Percentiles rank a stretch among this genome's conserved stretches.
These are phyloP conservation scores for Parathielavia appendiculata DNA, from an alignment of 495 filamentous ascomycete species.

Conservation along the genomic window DNA sequence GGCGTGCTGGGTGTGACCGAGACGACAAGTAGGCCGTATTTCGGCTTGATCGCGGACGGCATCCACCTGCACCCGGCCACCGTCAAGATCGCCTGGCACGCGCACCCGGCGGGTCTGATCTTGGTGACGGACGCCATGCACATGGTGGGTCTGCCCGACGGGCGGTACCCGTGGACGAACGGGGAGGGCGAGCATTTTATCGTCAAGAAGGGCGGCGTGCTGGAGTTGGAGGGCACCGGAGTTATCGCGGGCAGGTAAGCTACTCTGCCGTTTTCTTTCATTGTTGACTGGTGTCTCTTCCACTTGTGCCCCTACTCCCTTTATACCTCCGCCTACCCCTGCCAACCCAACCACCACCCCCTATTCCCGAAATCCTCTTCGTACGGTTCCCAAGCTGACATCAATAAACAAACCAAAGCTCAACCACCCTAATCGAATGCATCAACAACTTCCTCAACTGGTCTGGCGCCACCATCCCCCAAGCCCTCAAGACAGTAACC, in stretches of 20 bases:
- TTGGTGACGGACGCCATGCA: constrained; percentile 67
- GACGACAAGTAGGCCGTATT: constrained; percentile 45
- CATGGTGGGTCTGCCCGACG: constrained; percentile 65
- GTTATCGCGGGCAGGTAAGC: constrained; percentile 66
- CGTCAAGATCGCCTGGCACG: constrained; percentile 57
- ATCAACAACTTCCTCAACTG: constrained; percentile 74
- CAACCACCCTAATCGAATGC: constrained; percentile 70
- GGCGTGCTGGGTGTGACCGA: constrained; percentile 58
- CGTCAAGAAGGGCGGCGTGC: constrained; percentile 59
- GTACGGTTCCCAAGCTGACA: background rate
- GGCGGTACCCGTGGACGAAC: constrained; percentile 73
- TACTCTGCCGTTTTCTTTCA: background rate
- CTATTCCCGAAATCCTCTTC: no score
- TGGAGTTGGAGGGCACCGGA: constrained; percentile 64
- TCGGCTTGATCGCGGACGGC: constrained; percentile 62
- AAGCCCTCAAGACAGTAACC: constrained; percentile 66
- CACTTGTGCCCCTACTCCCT: background rate
- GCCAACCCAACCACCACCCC: background rate
- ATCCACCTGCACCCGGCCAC: constrained; percentile 62
- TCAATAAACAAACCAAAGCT: constrained; percentile 34
- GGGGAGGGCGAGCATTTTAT: constrained; percentile 55
- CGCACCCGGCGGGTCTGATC: constrained; percentile 58
- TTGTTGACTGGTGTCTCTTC: no score
- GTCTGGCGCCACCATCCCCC: constrained; percentile 57
- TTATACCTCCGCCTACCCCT: background rate